Evolutionary conservation across 2,329 filamentous ascomycete genomes (phyloP).

Genomic region (Diaporthe ilicicola): DNA sequence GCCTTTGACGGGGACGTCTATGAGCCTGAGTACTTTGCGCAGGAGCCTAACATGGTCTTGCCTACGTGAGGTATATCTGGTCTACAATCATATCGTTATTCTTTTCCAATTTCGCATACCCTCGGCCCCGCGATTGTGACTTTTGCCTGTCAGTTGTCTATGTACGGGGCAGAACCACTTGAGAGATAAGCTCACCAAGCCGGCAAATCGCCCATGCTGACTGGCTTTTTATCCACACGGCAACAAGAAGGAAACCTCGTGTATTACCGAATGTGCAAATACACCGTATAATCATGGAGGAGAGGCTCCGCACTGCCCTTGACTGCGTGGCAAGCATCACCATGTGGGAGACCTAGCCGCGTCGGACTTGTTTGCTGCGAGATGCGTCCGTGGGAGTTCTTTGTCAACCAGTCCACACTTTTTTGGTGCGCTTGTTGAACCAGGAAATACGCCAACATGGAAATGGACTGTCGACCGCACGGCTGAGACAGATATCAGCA

Average conservation of each 20-base stretch:
- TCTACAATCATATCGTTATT: background rate
- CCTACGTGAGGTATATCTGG: background rate
- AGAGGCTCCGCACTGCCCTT: background rate
- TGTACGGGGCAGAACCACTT: too few species aligned
- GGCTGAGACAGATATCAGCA: too few species aligned
- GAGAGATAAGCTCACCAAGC: too few species aligned
- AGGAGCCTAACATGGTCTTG: slow-evolving; percentile 36
- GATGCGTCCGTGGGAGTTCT: background rate
- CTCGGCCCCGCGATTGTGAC: too few species aligned
- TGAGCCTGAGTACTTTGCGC: slow-evolving; percentile 49
- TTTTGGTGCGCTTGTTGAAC: too few species aligned
- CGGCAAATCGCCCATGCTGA: background rate
- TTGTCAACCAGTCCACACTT: too few species aligned
- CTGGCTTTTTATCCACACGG: background rate
- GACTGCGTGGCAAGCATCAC: background rate
- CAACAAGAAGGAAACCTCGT: too few species aligned
- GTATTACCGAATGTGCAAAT: background rate
- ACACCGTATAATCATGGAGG: background rate
- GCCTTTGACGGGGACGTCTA: slow-evolving; percentile 52
- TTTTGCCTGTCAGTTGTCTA: too few species aligned
- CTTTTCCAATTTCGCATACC: background rate
- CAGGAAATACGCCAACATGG: too few species aligned
- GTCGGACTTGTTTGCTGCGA: background rate
- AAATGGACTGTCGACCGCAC: too few species aligned
- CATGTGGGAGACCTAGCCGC: background rate